These are phyloP conservation scores for Colletotrichum chrysophilum DNA, from an alignment of 2,329 filamentous ascomycete genomes.

Conservation along the genomic window DNA sequence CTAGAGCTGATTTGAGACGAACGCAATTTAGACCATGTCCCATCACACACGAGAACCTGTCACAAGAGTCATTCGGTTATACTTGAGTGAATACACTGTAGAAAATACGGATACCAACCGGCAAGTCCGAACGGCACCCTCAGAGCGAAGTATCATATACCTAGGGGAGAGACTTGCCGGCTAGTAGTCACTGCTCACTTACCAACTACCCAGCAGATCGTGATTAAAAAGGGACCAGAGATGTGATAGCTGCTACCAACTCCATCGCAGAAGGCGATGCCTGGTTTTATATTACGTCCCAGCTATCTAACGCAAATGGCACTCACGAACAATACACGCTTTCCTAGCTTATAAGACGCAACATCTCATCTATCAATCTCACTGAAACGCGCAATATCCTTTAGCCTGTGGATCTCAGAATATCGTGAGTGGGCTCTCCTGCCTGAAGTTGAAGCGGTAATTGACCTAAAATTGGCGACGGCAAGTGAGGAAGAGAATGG, in stretches of 20 bases:
- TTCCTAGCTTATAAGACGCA: not conserved
- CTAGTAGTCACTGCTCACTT: not conserved
- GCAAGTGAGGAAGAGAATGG: no score
- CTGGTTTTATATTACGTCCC: not conserved
- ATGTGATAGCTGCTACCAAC: not conserved
- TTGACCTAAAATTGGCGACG: no score
- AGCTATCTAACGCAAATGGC: not conserved
- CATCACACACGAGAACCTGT: no score
- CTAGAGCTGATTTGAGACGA: no score
- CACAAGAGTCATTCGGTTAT: not conserved
- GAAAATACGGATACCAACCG: fast-evolving
- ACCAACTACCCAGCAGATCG: fast-evolving
- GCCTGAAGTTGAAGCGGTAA: no score
- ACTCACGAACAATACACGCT: not conserved
- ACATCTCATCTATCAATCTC: no score
- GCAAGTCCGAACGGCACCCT: not conserved
- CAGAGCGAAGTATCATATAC: not conserved
- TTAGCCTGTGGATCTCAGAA: no score
- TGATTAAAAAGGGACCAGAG: not conserved
- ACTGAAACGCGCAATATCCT: no score
- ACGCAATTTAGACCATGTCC: no score
- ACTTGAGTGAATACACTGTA: fast-evolving
- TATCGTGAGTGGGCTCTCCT: no score
- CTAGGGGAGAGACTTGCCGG: not conserved
- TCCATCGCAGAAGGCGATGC: not conserved